Percentiles rank a stretch among this genome's conserved stretches.
These are phyloP conservation scores for Capsella bursapastoris DNA, from an alignment of 345 rosid species.

Conservation along the genomic window DNA sequence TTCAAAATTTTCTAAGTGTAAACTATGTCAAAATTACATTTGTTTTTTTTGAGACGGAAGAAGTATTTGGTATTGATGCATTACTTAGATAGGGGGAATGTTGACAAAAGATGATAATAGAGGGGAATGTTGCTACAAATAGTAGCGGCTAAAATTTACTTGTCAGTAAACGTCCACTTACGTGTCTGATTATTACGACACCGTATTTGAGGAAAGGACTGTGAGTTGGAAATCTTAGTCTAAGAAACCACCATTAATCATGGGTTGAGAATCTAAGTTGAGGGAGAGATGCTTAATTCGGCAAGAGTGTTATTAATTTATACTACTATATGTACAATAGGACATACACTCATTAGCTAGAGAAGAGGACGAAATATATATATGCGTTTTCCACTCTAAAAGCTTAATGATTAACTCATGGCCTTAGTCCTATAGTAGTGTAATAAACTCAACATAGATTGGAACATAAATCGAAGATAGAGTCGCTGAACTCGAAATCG, in stretches of 20 bases:
- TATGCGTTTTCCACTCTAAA: constrained; percentile 18
- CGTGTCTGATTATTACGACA: background rate
- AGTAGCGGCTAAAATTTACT: background rate
- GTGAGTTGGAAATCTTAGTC: background rate
- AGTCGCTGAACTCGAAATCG: constrained; percentile 14
- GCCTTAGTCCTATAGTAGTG: constrained; percentile 21
- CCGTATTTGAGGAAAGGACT: background rate
- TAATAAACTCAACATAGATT: constrained; percentile 31
- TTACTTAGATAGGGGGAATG: background rate
- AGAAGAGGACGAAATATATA: constrained; percentile 16
- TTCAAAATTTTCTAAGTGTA: too few species aligned
- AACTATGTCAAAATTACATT: too few species aligned
- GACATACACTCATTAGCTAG: background rate
- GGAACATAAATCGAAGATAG: constrained; percentile 15
- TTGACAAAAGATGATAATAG: background rate
- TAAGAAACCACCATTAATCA: background rate
- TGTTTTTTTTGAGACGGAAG: too few species aligned
- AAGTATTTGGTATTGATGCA: background rate
- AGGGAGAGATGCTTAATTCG: background rate
- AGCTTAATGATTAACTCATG: constrained; percentile 16
- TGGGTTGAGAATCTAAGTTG: background rate
- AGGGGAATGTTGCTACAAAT: background rate
- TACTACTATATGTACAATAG: constrained; percentile 1
- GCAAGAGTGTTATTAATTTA: constrained; percentile 8
- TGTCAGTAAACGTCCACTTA: background rate